Evolutionary conservation across 2,329 filamentous ascomycete species (phyloP).

Genomic region (Cladosporium sp.): DNA sequence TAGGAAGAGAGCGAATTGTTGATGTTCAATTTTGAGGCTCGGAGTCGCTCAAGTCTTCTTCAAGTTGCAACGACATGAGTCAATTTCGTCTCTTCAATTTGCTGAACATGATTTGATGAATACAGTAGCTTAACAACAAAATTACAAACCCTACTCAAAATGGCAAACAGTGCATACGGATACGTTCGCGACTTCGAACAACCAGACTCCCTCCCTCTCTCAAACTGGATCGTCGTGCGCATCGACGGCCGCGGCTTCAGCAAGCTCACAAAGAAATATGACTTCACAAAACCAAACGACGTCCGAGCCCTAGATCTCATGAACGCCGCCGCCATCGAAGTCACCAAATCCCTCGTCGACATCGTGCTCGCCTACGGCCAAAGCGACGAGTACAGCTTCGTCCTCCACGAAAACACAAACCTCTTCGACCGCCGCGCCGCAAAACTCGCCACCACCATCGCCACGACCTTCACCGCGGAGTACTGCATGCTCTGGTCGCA

Average conservation of each 20-base stretch:
- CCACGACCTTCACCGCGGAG: slow-evolving; percentile 89
- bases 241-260: slow-evolving; percentile 94
- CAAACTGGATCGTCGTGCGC: slow-evolving; percentile 93
- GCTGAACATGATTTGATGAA: not conserved
- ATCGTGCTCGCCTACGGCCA: slow-evolving; percentile 87
- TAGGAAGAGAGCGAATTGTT: not conserved
- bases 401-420: slow-evolving; percentile 61
- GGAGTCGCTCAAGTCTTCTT: not conserved
- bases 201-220: slow-evolving; percentile 74
- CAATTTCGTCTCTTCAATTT: slow-evolving; percentile 7
- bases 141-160: slow-evolving; percentile 12
- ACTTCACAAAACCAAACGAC: slow-evolving; percentile 92
- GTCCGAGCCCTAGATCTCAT: slow-evolving; percentile 83
- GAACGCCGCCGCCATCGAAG: slow-evolving; percentile 86
- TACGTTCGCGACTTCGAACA: slow-evolving; percentile 92
- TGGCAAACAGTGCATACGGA: slow-evolving; percentile 68
- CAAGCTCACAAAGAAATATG: slow-evolving; percentile 63
- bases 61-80: not conserved
- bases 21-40: not conserved
- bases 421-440: slow-evolving; percentile 84
- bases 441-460: slow-evolving; percentile 88
- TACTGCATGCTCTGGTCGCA: slow-evolving; percentile 80
- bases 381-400: slow-evolving; percentile 86
- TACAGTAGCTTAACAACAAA: slow-evolving; percentile 3
- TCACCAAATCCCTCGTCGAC: slow-evolving; percentile 81